Evolutionary conservation across 106 monocot genomes (phyloP).

Genomic region (Xerophyta viscosa): DNA sequence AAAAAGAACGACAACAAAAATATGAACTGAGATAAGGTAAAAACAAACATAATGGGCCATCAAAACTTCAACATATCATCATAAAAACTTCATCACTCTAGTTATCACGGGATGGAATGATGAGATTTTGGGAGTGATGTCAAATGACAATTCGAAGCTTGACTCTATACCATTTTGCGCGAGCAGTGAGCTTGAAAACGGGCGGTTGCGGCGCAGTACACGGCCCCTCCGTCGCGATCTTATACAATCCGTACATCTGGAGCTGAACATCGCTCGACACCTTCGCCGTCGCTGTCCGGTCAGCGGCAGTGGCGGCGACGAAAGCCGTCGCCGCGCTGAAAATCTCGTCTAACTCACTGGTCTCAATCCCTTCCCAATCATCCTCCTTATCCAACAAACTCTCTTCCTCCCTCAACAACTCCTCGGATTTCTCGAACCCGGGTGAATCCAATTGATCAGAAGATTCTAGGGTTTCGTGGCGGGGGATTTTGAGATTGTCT

Average conservation of each 20-base stretch:
- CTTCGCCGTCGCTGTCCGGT: constrained; percentile 30
- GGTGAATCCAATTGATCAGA: no score
- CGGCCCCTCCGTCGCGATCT: constrained; percentile 95
- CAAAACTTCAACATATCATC: no score
- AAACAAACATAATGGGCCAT: no score
- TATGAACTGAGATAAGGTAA: no score
- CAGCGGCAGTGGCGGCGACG: constrained; percentile 81
- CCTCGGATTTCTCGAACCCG: no score
- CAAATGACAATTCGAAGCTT: no score
- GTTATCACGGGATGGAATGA: no score
- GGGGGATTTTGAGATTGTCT: constrained; percentile 63
- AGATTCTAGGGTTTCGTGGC: no score
- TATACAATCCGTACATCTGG: constrained; percentile 85
- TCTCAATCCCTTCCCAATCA: constrained; percentile 98
- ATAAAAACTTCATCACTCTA: no score
- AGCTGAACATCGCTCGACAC: constrained; percentile 76
- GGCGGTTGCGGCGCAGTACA: constrained; percentile 83
- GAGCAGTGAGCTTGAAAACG: constrained; percentile 68
- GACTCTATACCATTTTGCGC: constrained; percentile 79
- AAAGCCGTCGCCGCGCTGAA: constrained; percentile 89
- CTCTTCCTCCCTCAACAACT: constrained; percentile 1
- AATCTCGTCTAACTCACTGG: constrained; percentile 85
- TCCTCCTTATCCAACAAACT: constrained; percentile 23
- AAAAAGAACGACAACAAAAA: no score
- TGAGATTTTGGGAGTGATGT: no score